Base-by-base conservation (phyloP, 1,139 yeast species). In the Geotrichum candidum region DNA sequence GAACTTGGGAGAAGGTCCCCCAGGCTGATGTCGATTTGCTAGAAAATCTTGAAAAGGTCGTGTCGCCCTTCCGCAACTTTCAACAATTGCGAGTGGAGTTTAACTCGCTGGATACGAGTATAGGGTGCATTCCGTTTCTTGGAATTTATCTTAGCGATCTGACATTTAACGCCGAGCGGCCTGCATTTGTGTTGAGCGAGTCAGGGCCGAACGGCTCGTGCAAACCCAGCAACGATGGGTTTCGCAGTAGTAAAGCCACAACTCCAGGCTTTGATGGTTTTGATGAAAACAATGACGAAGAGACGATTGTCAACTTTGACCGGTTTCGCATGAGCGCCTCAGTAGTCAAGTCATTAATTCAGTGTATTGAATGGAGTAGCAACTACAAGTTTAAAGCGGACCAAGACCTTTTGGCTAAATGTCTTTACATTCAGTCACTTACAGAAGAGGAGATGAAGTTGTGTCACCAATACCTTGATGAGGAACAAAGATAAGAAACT, bases 121-220 rank as follows among this genome's bases (percentile, higher is more conserved):
- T 78, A 63, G 98, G 98, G 1, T 87, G 96, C 68, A 85, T 92
- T 58, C 98, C 98, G 31, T 92, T 91, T 72, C 84, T 92, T 59
- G 97, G 96, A 1, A 79, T 94, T 53, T 91, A 90, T 69, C 74
- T 94, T 58, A 86, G 92, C 1, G 98, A 94, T 73, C 79, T 92
- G 69, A 85, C 90, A 0, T 84, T 87, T 71, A 90, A 90, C 72
- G 85, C 91, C 3, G 95, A 90, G 69, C 80, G 91, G 35, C 71
- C 74, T 1, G 64, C 73, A 3, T 65, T 57, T 56, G 46, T 55
- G 61, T 18, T 57, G 57, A 27, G 54, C 54, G 27, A 59, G 57
- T 51, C 59, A 35, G 54, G 51, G 38, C 59, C 59, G 18, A 38
- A 38, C 2, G 45, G 18, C 18, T 13, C 45, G 6, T 13, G 23